A percentile compares a stretch with the other conserved stretches of the same genome.
phyloP scores from a whole-genome alignment of 1,284 basidiomycete species.

The Tausonia pullulans region DNA sequence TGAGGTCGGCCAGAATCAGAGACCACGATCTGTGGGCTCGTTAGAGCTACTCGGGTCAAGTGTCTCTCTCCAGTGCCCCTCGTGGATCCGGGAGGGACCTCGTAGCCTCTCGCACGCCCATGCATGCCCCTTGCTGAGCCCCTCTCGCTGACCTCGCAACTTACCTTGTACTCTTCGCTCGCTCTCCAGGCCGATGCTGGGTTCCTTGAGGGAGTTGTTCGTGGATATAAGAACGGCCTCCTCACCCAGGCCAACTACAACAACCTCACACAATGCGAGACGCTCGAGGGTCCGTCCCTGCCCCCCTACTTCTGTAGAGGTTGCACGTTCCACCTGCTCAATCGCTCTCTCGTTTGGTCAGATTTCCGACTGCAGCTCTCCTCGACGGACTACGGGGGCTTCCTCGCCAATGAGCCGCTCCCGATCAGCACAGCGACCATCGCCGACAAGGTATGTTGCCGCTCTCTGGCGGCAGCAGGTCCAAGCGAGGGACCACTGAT shows the following conservation, averaged over 20 bases:
- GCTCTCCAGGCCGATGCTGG: slow-evolving; percentile 56
- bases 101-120: neutral
- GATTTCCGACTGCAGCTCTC: slow-evolving; percentile 88
- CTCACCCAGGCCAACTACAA: slow-evolving; percentile 80
- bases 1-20: too few relatives aligned
- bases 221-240: slow-evolving; percentile 90
- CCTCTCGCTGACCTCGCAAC: slow-evolving; percentile 17
- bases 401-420: slow-evolving; percentile 92
- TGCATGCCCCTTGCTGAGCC: slow-evolving; percentile 22
- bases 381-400: slow-evolving; percentile 96
- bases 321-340: neutral
- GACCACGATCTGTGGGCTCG: neutral
- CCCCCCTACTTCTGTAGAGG: slow-evolving; percentile 3
- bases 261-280: slow-evolving; percentile 95
- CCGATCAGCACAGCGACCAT: slow-evolving; percentile 92
- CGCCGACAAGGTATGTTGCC: slow-evolving; percentile 53
- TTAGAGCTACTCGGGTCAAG: too few relatives aligned
- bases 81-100: neutral
- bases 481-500: neutral
- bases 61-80: neutral
- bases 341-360: slow-evolving; percentile 27
- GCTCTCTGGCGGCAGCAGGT: neutral
- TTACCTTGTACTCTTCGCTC: slow-evolving; percentile 4
- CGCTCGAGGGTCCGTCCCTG: slow-evolving; percentile 62
- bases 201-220: slow-evolving; percentile 82